Base-by-base conservation (phyloP, 2,329 filamentous ascomycete species). In the Didymosphaeria variabile region DNA sequence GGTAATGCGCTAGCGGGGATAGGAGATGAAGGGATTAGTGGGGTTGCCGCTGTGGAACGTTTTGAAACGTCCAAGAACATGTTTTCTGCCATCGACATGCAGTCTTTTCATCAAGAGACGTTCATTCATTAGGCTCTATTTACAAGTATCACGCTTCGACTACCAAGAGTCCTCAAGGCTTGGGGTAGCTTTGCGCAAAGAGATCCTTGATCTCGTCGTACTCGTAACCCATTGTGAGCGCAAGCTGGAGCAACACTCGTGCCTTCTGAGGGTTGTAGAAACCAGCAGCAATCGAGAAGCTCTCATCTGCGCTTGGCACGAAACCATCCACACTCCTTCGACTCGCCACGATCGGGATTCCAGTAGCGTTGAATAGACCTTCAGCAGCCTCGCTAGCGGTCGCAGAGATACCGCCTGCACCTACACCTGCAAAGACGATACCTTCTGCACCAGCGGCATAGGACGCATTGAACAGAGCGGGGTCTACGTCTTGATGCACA, bases 181-280 rank as follows among this genome's bases (percentile, higher is more conserved):
- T 57, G n/a, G 74, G 72, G 60, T 76, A 70, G 40, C 72, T 72
- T 61, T 67, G 62, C 44, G 69, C 75, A 66, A 80, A 80, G 5
- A 72, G 53, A 19, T 70, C 61, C 50, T 65, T 71, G 19, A 89
- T 74, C 80, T 88, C 53, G 58, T 88, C 60, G 79, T 71, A 55
- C 12, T 47, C 57, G 61, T 73, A 74, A 1, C 72, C 77, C 5
- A 66, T 59, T 0, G 74, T 72, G 5, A 80, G 34, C 4, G 71
- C 74, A 38, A 80, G 60, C 65, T 80, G 78, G 63, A 87, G 72
- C 72, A 87, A 72, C 23, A 88, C 81, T 45, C 85, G 80, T 32
- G 83, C 81, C 73, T 87, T 87, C 65, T 84, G 81, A 3, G 86
- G 85, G 65, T 87, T 87, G 46, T 86, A 79, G 61, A 84, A 85